Evolutionary conservation across 495 filamentous ascomycete species (phyloP).

Genomic region (Paragyromitra xinjiangensis): DNA sequence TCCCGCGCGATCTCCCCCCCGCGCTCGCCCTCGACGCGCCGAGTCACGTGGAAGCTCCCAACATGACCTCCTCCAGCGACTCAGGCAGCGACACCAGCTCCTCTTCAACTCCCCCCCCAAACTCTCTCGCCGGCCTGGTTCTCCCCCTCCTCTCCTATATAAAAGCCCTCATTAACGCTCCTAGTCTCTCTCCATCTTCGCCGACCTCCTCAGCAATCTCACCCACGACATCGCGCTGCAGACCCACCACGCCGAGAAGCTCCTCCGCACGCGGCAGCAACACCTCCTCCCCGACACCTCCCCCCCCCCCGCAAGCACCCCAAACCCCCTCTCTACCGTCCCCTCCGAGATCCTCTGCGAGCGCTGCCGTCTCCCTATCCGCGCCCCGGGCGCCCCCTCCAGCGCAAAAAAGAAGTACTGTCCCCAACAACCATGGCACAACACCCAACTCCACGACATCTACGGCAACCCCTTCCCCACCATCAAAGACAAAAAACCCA

Average conservation of each 20-base stretch:
- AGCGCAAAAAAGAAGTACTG: constrained; percentile 55
- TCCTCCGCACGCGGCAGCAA: constrained; percentile 57
- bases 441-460: constrained; percentile 49
- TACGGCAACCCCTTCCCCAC: constrained; percentile 57
- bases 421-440: constrained; percentile 50
- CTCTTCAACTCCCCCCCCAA: constrained; percentile 13
- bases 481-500: constrained; percentile 36
- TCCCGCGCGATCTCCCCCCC: not conserved
- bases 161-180: constrained; percentile 9
- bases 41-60: constrained; percentile 5
- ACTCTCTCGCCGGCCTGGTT: constrained; percentile 46
- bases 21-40: constrained; percentile 3
- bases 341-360: constrained; percentile 53
- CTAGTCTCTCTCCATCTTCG: constrained; percentile 58
- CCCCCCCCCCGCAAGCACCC: constrained; percentile 21
- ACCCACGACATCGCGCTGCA: constrained; percentile 61
- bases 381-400: constrained; percentile 36
- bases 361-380: constrained; percentile 54
- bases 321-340: constrained; percentile 50
- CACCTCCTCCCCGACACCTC: constrained; percentile 39
- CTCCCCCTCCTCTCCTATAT: not conserved
- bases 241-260: constrained; percentile 63
- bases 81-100: constrained; percentile 34
- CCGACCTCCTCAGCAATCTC: constrained; percentile 60
- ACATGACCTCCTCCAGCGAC: constrained; percentile 45